These are phyloP conservation scores for Cadophora sp. DNA, from an alignment of 2,329 filamentous ascomycete genomes.

Conservation along the genomic window DNA sequence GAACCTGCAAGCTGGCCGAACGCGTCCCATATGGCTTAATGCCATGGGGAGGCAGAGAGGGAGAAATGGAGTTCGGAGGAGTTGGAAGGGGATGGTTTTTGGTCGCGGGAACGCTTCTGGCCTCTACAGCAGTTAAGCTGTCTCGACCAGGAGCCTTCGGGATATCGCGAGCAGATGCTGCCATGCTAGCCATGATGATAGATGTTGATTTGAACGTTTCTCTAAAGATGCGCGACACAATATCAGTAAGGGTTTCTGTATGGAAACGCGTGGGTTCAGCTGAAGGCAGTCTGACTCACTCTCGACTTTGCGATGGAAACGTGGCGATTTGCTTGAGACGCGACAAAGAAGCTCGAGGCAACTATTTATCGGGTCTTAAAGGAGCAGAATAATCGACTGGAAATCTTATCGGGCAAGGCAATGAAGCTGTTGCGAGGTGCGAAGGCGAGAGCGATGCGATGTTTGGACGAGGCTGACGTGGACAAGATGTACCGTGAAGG, in stretches of 20 bases:
- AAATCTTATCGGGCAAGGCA: constrained; percentile 39
- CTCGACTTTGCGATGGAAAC: constrained; percentile 45
- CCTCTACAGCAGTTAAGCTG: constrained; percentile 77
- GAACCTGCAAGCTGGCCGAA: constrained; percentile 46
- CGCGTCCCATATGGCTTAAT: constrained; percentile 66
- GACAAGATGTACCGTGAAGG: constrained; percentile 27
- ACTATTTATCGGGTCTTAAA: constrained; percentile 34
- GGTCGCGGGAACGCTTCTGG: constrained; percentile 61
- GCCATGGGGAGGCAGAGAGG: constrained; percentile 81
- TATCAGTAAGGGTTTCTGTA: constrained; percentile 33
- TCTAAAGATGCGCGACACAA: constrained; percentile 42
- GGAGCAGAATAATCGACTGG: constrained; percentile 28
- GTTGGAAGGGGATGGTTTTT: constrained; percentile 77
- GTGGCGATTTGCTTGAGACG: constrained; percentile 36
- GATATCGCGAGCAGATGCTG: constrained; percentile 70
- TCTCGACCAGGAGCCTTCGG: constrained; percentile 66
- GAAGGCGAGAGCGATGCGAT: constrained; percentile 30
- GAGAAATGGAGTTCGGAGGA: constrained; percentile 94
- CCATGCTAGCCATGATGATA: constrained; percentile 67
- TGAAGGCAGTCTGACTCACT: constrained; percentile 42
- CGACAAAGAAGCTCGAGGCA: constrained; percentile 38
- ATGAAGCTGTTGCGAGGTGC: constrained; percentile 37
- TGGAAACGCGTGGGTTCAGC: constrained; percentile 27
- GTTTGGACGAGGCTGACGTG: constrained; percentile 22
- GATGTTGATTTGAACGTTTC: constrained; percentile 42